Percentiles rank a stretch among this genome's conserved stretches.
Conservation (phyloP, 768 basidiomycete genomes). For the Termitomyces heimii region DNA sequence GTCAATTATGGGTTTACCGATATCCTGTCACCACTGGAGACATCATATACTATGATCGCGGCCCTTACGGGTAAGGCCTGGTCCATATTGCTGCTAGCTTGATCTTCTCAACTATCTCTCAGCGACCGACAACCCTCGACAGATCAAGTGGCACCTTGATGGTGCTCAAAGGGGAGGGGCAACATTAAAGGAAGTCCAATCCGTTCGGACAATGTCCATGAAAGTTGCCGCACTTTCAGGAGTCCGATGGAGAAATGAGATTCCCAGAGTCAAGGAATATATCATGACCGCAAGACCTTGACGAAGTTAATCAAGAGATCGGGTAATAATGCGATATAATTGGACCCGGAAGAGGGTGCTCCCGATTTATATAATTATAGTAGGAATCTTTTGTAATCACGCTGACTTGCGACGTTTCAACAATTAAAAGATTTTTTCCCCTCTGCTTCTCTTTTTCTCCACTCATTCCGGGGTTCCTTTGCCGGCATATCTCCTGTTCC, state of each 20-base stretch:
- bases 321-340: too few relatives aligned
- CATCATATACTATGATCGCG: conserved; percentile 54
- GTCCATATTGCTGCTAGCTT: background rate
- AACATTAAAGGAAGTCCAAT: conserved; percentile 45
- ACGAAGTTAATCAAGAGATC: too few relatives aligned
- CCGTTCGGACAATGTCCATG: conserved; percentile 51
- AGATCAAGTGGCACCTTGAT: conserved; percentile 58
- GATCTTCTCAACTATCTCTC: background rate
- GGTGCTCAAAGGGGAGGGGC: conserved; percentile 53
- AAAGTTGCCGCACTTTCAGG: conserved; percentile 42
- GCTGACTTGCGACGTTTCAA: too few relatives aligned
- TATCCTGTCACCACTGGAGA: conserved; percentile 44
- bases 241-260: conserved; percentile 41
- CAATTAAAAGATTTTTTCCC: too few relatives aligned
- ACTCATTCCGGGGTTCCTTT: too few relatives aligned
- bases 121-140: conserved; percentile 53
- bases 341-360: too few relatives aligned
- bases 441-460: too few relatives aligned
- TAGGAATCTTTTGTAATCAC: background rate
- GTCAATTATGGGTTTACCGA: conserved; percentile 44
- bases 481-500: background rate
- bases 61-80: conserved; percentile 36
- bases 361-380: too few relatives aligned
- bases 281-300: background rate
- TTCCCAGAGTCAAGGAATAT: conserved; percentile 38